A percentile compares a stretch with the other conserved stretches of the same genome.
These are phyloP conservation scores for Avicennia marina DNA, from an alignment of 257 asterid species.

Conservation along the genomic window DNA sequence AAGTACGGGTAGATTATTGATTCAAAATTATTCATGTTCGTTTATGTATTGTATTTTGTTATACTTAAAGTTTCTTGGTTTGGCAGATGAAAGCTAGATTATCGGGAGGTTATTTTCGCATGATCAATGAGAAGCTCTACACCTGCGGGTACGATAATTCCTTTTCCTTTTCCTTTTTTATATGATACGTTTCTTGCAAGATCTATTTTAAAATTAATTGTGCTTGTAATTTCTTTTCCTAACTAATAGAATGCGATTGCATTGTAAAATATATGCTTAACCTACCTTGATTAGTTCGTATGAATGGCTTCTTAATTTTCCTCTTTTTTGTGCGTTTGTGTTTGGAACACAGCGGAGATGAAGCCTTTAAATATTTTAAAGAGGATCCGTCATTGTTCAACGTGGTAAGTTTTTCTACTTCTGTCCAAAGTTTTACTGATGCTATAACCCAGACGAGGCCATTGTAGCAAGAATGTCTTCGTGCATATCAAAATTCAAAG, in stretches of 20 bases:
- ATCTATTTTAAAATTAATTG: neutral
- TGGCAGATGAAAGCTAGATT: conserved; percentile 80
- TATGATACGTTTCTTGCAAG: neutral
- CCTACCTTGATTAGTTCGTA: neutral
- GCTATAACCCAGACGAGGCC: too few species aligned
- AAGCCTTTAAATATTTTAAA: conserved; percentile 71
- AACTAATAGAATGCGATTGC: neutral
- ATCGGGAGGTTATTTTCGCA: conserved; percentile 89
- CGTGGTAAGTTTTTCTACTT: conserved; percentile 49
- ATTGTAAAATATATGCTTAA: neutral
- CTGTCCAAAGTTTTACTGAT: neutral
- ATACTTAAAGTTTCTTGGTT: neutral
- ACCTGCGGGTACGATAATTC: conserved; percentile 62
- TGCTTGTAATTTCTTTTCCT: neutral
- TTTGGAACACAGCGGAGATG: conserved; percentile 60
- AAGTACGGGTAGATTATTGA: conserved; percentile 31
- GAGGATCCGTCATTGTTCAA: conserved; percentile 77
- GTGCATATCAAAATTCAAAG: neutral
- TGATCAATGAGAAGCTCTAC: conserved; percentile 93
- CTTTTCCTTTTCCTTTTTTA: neutral
- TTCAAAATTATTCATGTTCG: too few species aligned
- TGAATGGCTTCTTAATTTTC: neutral
- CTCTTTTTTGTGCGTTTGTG: neutral
- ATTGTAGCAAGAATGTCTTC: neutral
- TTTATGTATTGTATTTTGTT: neutral